phyloP scores from a whole-genome alignment of 768 basidiomycete genomes.

The Clitopilus passeckerianus region DNA sequence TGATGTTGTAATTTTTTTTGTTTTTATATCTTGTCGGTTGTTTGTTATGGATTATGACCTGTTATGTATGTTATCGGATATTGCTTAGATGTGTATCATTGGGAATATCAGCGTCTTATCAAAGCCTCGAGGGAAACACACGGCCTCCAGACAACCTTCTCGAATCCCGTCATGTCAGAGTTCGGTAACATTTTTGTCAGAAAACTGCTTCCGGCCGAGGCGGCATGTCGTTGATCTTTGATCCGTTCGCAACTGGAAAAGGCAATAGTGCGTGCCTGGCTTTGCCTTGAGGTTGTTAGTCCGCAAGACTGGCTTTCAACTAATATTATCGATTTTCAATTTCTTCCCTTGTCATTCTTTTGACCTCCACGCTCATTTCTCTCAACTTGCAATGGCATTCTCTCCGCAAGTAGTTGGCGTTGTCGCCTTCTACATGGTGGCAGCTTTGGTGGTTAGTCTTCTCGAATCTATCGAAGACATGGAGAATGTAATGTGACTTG shows the following conservation, averaged over 20 bases:
- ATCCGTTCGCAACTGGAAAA: not conserved
- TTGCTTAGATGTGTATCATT: not conserved
- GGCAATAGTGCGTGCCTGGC: not conserved
- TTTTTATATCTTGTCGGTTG: not conserved
- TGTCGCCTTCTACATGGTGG: constrained; percentile 63
- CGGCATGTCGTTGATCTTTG: not conserved
- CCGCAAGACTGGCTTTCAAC: not conserved
- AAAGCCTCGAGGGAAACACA: not conserved
- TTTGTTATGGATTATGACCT: not conserved
- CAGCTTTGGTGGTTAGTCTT: constrained; percentile 59
- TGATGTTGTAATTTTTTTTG: not conserved
- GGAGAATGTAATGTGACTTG: not conserved
- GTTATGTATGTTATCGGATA: not conserved
- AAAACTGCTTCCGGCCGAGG: not conserved
- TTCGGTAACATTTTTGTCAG: not conserved
- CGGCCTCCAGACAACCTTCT: not conserved
- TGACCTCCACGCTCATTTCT: constrained; percentile 1
- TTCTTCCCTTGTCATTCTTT: not conserved
- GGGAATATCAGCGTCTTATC: not conserved
- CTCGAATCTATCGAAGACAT: not conserved
- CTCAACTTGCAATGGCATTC: constrained; percentile 9
- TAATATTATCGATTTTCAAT: not conserved
- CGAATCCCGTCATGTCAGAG: not conserved
- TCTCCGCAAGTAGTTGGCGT: constrained; percentile 25
- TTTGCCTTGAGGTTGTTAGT: not conserved